Evolutionary conservation across 306 rosid genomes (phyloP).

Genomic region (Clitoria ternatea): DNA sequence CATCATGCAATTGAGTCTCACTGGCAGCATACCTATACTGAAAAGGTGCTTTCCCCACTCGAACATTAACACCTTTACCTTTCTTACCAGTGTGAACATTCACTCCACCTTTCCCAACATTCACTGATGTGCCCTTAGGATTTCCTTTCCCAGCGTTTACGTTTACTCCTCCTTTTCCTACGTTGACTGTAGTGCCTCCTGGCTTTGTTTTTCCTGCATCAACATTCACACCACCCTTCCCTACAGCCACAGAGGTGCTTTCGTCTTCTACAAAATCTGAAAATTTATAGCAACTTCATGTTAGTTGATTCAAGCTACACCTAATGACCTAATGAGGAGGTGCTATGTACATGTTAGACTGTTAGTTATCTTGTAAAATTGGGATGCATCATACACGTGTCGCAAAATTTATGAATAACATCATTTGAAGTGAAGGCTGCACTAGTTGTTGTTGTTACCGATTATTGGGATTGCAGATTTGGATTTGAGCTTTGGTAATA

Average conservation of each 20-base stretch:
- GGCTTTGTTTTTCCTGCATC: slow-evolving; percentile 20
- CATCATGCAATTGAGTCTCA: slow-evolving; percentile 54
- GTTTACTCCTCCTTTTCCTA: slow-evolving; percentile 23
- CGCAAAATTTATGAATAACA: too few relatives aligned
- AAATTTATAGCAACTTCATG: background rate
- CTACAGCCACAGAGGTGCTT: slow-evolving; percentile 48
- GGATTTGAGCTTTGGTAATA: too few relatives aligned
- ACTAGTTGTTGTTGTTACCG: too few relatives aligned
- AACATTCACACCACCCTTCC: slow-evolving; percentile 34
- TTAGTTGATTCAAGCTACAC: background rate
- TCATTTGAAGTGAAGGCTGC: too few relatives aligned
- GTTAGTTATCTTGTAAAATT: too few relatives aligned
- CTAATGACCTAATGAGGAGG: too few relatives aligned
- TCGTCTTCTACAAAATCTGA: slow-evolving; percentile 56
- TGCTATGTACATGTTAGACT: too few relatives aligned
- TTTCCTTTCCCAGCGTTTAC: slow-evolving; percentile 30
- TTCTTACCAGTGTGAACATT: slow-evolving; percentile 32
- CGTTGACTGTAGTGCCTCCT: slow-evolving; percentile 16
- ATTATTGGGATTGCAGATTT: too few relatives aligned
- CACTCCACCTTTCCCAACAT: slow-evolving; percentile 26
- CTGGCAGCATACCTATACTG: background rate
- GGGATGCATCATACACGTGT: too few relatives aligned
- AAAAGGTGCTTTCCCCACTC: background rate
- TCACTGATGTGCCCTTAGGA: background rate
- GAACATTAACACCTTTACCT: slow-evolving; percentile 43